phyloP scores from a whole-genome alignment of 2,329 filamentous ascomycete species.

The Helicocarpus griseus region DNA sequence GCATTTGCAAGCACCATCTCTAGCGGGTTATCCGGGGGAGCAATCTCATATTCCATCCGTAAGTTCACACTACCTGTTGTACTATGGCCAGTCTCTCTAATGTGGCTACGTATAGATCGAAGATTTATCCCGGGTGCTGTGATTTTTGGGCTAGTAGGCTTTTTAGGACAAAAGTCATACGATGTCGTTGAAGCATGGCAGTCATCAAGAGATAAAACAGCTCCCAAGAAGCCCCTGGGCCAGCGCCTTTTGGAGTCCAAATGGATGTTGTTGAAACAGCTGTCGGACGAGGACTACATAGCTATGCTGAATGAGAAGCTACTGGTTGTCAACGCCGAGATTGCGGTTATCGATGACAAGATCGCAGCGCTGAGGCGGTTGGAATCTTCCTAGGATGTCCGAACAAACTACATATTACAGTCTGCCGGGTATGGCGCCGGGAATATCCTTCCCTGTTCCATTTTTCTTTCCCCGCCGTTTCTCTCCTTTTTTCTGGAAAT shows the following conservation, averaged over 20 bases:
- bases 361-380: slow-evolving; percentile 46
- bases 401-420: too few relatives aligned
- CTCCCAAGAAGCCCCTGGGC: slow-evolving; percentile 32
- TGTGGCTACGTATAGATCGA: slow-evolving; percentile 39
- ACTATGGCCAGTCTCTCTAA: slow-evolving; percentile 18
- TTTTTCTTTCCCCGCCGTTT: not conserved
- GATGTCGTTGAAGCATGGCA: slow-evolving; percentile 43
- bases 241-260: slow-evolving; percentile 49
- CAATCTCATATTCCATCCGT: slow-evolving; percentile 48
- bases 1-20: slow-evolving; percentile 59
- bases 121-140: slow-evolving; percentile 49
- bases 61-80: slow-evolving; percentile 10
- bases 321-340: slow-evolving; percentile 62
- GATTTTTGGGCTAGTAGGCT: slow-evolving; percentile 50
- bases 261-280: slow-evolving; percentile 60
- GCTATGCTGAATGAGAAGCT: slow-evolving; percentile 62
- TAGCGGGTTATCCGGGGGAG: slow-evolving; percentile 56
- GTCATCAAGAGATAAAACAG: slow-evolving; percentile 25
- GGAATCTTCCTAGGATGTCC: not conserved
- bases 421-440: too few relatives aligned
- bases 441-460: not conserved
- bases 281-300: slow-evolving; percentile 65
- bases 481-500: not conserved
- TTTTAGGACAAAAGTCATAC: slow-evolving; percentile 46
- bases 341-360: slow-evolving; percentile 67